These are phyloP conservation scores for Phytophthora ramorum DNA, from an alignment of 352 stramenopile genomes.

Conservation along the genomic window DNA sequence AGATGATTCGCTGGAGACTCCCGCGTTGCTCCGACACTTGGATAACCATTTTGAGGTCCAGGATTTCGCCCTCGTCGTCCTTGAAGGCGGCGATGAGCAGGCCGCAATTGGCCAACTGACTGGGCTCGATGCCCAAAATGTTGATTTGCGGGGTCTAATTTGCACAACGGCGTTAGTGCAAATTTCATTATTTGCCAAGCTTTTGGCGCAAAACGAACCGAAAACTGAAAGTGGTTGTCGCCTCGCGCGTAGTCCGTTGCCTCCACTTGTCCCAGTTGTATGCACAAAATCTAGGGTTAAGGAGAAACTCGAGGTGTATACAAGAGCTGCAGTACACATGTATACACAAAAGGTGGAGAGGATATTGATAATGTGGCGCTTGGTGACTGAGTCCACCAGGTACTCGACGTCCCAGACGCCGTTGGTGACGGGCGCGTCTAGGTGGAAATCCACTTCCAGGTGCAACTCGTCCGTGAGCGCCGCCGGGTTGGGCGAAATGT, in stretches of 20 bases:
- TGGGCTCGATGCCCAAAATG: slow-evolving; percentile 76
- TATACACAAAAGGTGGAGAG: slow-evolving; percentile 37
- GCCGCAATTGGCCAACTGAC: slow-evolving; percentile 89
- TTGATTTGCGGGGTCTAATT: slow-evolving; percentile 71
- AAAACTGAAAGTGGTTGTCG: slow-evolving; percentile 89
- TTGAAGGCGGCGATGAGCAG: slow-evolving; percentile 86
- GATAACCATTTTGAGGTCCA: slow-evolving; percentile 91
- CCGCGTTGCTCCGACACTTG: slow-evolving; percentile 85
- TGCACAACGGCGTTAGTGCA: not conserved
- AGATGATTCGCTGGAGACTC: slow-evolving; percentile 85
- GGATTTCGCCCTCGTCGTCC: slow-evolving; percentile 71
- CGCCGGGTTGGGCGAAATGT: slow-evolving; percentile 86
- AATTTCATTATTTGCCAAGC: not conserved
- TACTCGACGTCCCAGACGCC: slow-evolving; percentile 89
- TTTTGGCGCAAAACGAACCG: slow-evolving; percentile 45
- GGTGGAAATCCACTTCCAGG: slow-evolving; percentile 81
- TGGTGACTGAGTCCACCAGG: slow-evolving; percentile 83
- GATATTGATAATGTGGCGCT: slow-evolving; percentile 91
- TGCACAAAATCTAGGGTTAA: slow-evolving; percentile 39
- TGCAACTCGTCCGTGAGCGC: slow-evolving; percentile 77
- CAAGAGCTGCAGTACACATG: not conserved
- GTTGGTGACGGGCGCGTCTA: slow-evolving; percentile 66
- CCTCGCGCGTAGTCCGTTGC: slow-evolving; percentile 65
- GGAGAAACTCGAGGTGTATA: slow-evolving; percentile 15
- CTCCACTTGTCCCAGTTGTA: slow-evolving; percentile 80